Percentiles rank a stretch among this genome's conserved stretches.
Evolutionary conservation across 2,329 filamentous ascomycete species (phyloP).

Genomic region (Aspergillus persii): DNA sequence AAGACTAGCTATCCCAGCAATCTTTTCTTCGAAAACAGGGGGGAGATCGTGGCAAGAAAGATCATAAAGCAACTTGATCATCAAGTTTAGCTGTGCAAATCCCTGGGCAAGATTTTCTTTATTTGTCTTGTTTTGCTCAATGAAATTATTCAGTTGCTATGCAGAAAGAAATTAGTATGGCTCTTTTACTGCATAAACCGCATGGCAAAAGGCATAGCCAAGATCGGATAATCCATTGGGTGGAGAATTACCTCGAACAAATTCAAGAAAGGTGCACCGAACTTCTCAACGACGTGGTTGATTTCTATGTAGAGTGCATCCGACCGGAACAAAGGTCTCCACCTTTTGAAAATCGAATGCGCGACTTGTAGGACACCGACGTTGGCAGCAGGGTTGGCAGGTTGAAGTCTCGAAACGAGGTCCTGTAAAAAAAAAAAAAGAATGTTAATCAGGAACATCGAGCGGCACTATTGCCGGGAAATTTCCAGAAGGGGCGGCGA

Average conservation of each 20-base stretch:
- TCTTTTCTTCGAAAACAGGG: slow-evolving; percentile 88
- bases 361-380: slow-evolving; percentile 94
- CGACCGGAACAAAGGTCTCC: slow-evolving; percentile 90
- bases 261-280: slow-evolving; percentile 77
- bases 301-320: slow-evolving; percentile 93
- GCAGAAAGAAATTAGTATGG: slow-evolving; percentile 10
- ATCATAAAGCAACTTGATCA: slow-evolving; percentile 92
- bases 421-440: slow-evolving; percentile 54
- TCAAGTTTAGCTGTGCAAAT: slow-evolving; percentile 81
- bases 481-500: background rate
- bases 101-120: slow-evolving; percentile 71
- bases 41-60: slow-evolving; percentile 96
- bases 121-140: slow-evolving; percentile 73
- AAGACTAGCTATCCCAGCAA: slow-evolving; percentile 71
- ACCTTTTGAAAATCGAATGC: slow-evolving; percentile 95
- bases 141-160: slow-evolving; percentile 51
- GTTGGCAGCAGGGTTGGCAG: slow-evolving; percentile 78
- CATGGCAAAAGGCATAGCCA: background rate
- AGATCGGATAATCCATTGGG: background rate
- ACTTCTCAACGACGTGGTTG: slow-evolving; percentile 86
- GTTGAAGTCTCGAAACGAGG: slow-evolving; percentile 80
- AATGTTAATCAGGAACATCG: background rate
- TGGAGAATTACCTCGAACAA: slow-evolving; percentile 64
- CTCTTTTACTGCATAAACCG: background rate
- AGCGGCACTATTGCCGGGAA: background rate